Conservation (phyloP, 441 rosid species). For the Pelargonium citronellum region DNA sequence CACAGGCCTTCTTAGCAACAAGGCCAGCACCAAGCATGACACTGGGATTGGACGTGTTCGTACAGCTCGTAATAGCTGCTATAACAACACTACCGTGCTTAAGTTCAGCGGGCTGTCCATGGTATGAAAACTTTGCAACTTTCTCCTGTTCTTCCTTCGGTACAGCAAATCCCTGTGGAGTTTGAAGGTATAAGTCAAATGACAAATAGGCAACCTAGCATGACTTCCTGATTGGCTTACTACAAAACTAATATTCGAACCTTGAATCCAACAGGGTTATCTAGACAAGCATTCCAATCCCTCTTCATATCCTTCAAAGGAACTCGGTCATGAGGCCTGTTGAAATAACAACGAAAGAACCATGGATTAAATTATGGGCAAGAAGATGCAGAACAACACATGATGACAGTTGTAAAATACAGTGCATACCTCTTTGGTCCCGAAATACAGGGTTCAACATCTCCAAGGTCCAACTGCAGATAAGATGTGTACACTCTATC, state of each 20-base stretch:
- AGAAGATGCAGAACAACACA: background rate
- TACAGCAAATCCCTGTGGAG: constrained; percentile 44
- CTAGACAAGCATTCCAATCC: constrained; percentile 64
- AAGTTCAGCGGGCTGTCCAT: constrained; percentile 42
- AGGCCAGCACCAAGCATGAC: constrained; percentile 56
- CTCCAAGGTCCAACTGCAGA: constrained; percentile 48
- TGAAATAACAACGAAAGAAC: constrained; percentile 15
- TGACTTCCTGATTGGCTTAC: background rate
- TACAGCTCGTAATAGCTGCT: constrained; percentile 58
- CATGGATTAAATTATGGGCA: background rate
- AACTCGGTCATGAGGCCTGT: constrained; percentile 59
- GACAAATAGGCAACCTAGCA: background rate
- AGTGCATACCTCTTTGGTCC: constrained; percentile 56
- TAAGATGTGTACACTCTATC: constrained; percentile 48
- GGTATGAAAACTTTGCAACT: constrained; percentile 34
- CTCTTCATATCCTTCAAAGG: constrained; percentile 57
- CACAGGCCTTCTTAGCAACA: constrained; percentile 51
- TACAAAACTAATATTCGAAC: constrained; percentile 25
- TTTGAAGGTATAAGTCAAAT: background rate
- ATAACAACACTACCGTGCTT: constrained; percentile 50
- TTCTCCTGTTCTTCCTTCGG: constrained; percentile 46
- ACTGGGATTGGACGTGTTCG: constrained; percentile 56
- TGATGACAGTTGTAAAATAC: constrained; percentile 5
- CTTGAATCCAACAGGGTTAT: constrained; percentile 55
- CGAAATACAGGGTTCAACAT: constrained; percentile 56